phyloP scores from a whole-genome alignment of 192 early-diverging fungal genomes.

The Lunasporangiospora selenospora region DNA sequence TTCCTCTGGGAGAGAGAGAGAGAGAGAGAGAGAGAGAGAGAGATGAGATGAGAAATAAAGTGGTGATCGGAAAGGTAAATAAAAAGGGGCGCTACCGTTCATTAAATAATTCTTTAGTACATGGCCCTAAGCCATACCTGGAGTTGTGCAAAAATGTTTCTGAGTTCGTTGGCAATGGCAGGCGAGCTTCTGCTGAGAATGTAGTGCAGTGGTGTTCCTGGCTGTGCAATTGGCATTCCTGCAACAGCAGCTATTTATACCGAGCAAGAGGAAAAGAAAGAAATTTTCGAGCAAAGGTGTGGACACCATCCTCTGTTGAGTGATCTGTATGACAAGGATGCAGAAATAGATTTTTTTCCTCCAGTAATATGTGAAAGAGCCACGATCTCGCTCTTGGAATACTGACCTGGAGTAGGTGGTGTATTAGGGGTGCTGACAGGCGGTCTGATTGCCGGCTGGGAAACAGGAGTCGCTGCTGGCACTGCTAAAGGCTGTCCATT shows the following conservation, averaged over 20 bases:
- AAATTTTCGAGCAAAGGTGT: not conserved
- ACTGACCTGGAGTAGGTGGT: constrained; percentile 14
- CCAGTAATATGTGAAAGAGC: no score
- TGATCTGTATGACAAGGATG: not conserved
- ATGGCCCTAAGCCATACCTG: constrained; percentile 6
- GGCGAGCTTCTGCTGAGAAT: constrained; percentile 17
- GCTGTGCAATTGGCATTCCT: constrained; percentile 24
- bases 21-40: no score
- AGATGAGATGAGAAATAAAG: not conserved
- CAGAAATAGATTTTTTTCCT: not conserved
- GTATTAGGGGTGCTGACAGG: not conserved
- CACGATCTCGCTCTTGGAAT: no score
- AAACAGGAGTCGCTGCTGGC: constrained; percentile 9
- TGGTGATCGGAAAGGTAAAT: not conserved
- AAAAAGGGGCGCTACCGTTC: not conserved
- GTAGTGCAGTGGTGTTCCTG: constrained; percentile 34
- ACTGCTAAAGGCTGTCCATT: not conserved
- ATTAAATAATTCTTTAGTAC: not conserved
- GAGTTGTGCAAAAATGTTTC: constrained; percentile 19
- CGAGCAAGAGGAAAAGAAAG: not conserved
- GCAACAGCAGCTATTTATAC: not conserved
- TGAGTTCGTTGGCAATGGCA: constrained; percentile 21
- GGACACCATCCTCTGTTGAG: no score
- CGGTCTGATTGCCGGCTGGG: constrained; percentile 4
- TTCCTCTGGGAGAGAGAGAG: constrained; percentile 45